These are phyloP conservation scores for Hypoxylon sp. DNA, from an alignment of 2,329 filamentous ascomycete genomes.

Conservation along the genomic window DNA sequence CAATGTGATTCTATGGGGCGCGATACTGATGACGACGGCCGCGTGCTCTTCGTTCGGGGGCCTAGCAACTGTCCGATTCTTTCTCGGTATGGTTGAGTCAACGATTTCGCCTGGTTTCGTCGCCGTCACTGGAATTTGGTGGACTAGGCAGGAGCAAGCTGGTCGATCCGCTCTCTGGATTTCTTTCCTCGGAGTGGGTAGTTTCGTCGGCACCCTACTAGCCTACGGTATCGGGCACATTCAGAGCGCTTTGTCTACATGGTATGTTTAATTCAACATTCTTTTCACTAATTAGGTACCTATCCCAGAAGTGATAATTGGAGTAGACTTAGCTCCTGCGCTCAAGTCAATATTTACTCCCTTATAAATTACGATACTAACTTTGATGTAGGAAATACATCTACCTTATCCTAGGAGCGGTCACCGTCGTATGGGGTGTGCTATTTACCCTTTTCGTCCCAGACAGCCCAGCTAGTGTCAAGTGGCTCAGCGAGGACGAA, in stretches of 20 bases:
- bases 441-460: conserved; percentile 39
- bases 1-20: conserved; percentile 57
- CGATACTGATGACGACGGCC: conserved; percentile 44
- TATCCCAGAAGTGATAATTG: background rate
- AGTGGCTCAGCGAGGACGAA: conserved; percentile 42
- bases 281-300: background rate
- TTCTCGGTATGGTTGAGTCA: conserved; percentile 43
- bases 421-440: conserved; percentile 40
- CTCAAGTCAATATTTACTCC: background rate
- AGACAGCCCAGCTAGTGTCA: conserved; percentile 37
- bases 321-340: background rate
- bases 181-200: conserved; percentile 41
- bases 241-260: conserved; percentile 31
- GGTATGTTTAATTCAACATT: conserved; percentile 19
- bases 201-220: conserved; percentile 40
- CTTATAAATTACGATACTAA: conserved; percentile 2
- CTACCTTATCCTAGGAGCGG: conserved; percentile 35
- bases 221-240: conserved; percentile 42
- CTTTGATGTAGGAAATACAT: conserved; percentile 39
- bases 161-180: conserved; percentile 41
- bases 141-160: conserved; percentile 44
- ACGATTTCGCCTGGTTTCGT: conserved; percentile 44
- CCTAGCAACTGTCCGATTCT: conserved; percentile 38
- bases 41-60: conserved; percentile 40
- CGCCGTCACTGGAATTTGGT: conserved; percentile 45